Base-by-base conservation (phyloP, 2,329 filamentous ascomycete species). In the Diaporthe eres region DNA sequence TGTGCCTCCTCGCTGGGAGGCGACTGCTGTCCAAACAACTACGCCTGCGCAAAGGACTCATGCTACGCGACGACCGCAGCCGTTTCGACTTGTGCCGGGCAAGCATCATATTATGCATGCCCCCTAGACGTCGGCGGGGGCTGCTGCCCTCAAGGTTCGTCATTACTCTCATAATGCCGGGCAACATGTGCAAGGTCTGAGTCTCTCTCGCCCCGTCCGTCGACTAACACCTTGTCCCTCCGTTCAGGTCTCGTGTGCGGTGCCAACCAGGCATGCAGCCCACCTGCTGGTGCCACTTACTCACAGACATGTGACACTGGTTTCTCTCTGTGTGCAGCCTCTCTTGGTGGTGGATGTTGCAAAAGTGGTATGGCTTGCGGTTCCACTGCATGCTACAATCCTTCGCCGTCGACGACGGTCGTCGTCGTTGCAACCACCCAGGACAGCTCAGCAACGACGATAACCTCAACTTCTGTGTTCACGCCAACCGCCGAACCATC, bases 301-400 rank as follows among this genome's bases (percentile, higher is more conserved):
- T 84, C 83, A 10, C 81, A 83, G 74, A 83, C 81, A 22, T 92
- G 90, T 71, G 85, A 85, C 8, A 77, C 82, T 2, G 85, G 82
- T 75, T 88, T 86, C 63, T 88, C 85, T 73, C 82, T 86, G 4
- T 92, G 90, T 75, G 86, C 90, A 1, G 79, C 86, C 7, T 88
- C 87, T 1, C 78, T 88, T 5, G 87, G 86, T 71, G 88, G 86
- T 75, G 90, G 90, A 0, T 92, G 90, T 77, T 92, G 90, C 79
- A 82, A 81, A 3, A 85, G 81, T 63, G 87, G 87, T 6, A 85
- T 88, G 84, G 87, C 81, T 37, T 92, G 90, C 78, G 89, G 85
- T 3, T 72, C 80, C 2, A 82, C 79, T 25, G 81, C 79, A 19
- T 92, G 90, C 79, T 91, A 89, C 75, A 83, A 86, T 1, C 89